Conservation (phyloP, 345 rosid genomes). For the Excoecaria cochinchinensis region DNA sequence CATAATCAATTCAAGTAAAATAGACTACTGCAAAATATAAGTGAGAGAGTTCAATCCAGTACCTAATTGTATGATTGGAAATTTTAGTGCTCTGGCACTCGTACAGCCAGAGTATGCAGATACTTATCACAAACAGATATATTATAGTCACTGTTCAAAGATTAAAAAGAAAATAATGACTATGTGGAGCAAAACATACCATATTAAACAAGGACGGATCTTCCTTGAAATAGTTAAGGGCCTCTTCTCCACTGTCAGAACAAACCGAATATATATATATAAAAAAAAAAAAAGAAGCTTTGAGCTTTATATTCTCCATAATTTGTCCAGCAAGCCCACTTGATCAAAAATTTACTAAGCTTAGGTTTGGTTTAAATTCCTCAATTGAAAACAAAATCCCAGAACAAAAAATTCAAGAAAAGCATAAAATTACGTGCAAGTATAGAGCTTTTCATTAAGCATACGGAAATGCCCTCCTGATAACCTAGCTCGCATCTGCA, state of each 20-base stretch:
- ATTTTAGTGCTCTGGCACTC: background rate
- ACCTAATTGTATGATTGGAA: background rate
- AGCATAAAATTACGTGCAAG: slow-evolving; percentile 64
- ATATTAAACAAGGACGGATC: slow-evolving; percentile 76
- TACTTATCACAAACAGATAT: background rate
- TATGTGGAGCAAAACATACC: slow-evolving; percentile 42
- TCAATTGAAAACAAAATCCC: too few relatives aligned
- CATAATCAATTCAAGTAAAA: background rate
- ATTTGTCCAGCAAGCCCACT: background rate
- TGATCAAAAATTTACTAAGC: background rate
- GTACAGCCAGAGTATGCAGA: background rate
- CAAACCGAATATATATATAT: too few relatives aligned
- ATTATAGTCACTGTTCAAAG: background rate
- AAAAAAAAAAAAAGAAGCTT: background rate
- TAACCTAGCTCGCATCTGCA: slow-evolving; percentile 74
- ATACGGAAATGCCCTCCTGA: slow-evolving; percentile 90
- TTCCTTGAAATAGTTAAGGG: slow-evolving; percentile 66
- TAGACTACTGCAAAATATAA: background rate
- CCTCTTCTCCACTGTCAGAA: slow-evolving; percentile 72
- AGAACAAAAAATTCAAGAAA: too few relatives aligned
- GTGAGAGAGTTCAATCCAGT: background rate
- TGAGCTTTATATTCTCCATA: background rate
- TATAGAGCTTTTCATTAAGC: slow-evolving; percentile 90
- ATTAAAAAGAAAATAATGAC: background rate
- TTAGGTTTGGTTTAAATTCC: background rate